Evolutionary conservation across 2,329 filamentous ascomycete species (phyloP).

Genomic region (Leptographium radiaticola): DNA sequence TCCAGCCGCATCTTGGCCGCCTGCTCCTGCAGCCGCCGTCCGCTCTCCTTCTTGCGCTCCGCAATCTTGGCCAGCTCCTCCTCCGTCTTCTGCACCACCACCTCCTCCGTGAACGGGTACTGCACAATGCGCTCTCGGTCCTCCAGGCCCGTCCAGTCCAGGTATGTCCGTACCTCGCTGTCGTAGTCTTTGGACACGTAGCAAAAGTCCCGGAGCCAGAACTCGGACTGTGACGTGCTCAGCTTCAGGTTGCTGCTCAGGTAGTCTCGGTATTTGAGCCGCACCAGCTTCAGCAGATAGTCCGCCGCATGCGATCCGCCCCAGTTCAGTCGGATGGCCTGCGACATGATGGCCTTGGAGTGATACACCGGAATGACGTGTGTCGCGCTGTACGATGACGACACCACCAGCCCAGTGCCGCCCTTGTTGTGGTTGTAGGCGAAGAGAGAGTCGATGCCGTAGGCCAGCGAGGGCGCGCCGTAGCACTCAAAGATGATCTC

Average conservation of each 20-base stretch:
- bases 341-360: conserved; percentile 68
- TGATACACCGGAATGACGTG: conserved; percentile 91
- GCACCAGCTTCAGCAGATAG: conserved; percentile 79
- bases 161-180: conserved; percentile 56
- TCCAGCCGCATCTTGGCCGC: conserved; percentile 95
- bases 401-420: conserved; percentile 74
- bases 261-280: conserved; percentile 66
- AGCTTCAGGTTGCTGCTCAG: conserved; percentile 69
- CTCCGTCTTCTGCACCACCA: conserved; percentile 82
- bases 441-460: conserved; percentile 93
- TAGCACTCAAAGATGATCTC: conserved; percentile 98
- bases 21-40: conserved; percentile 82
- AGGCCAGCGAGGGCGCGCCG: conserved; percentile 74
- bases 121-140: conserved; percentile 82
- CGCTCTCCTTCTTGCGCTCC: conserved; percentile 90
- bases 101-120: conserved; percentile 84
- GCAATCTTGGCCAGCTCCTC: conserved; percentile 84
- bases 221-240: conserved; percentile 73
- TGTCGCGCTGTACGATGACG: conserved; percentile 85
- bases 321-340: conserved; percentile 88
- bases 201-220: conserved; percentile 78
- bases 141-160: conserved; percentile 88
- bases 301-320: conserved; percentile 82
- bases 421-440: conserved; percentile 90
- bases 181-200: conserved; percentile 82